A percentile compares a stretch with the other conserved stretches of the same genome.
Conservation (phyloP, 768 basidiomycete species). For the Pholiota microspora region DNA sequence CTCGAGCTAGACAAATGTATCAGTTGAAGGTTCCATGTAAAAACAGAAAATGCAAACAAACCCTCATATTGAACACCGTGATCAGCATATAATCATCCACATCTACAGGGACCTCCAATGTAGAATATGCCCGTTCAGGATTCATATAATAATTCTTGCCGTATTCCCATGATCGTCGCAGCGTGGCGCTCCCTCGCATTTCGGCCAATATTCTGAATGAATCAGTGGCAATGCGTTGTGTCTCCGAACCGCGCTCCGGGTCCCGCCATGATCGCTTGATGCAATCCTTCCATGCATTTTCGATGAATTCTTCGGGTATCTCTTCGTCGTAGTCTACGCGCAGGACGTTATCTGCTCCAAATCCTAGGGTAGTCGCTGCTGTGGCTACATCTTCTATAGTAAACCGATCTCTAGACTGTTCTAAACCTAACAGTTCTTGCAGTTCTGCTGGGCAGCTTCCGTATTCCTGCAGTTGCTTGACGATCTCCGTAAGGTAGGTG, state of each 20-base stretch:
- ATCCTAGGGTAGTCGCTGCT: conserved; percentile 57
- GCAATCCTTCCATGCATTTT: conserved; percentile 66
- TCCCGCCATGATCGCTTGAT: conserved; percentile 57
- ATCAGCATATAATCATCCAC: conserved; percentile 78
- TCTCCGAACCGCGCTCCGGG: conserved; percentile 41
- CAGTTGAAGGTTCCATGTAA: background rate
- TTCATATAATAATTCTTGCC: conserved; percentile 60
- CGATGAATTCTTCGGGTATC: conserved; percentile 67
- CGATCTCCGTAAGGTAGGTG: conserved; percentile 50
- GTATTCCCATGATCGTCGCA: conserved; percentile 52
- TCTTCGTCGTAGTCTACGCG: conserved; percentile 70
- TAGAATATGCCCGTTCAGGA: conserved; percentile 67
- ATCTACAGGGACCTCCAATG: conserved; percentile 67
- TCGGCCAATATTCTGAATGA: conserved; percentile 72
- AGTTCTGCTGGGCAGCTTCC: conserved; percentile 47
- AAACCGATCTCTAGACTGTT: conserved; percentile 65
- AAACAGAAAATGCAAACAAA: conserved; percentile 22
- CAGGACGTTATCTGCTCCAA: conserved; percentile 58
- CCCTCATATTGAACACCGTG: conserved; percentile 70
- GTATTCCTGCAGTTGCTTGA: conserved; percentile 46
- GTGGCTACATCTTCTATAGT: conserved; percentile 50
- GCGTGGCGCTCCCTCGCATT: conserved; percentile 45
- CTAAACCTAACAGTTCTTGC: conserved; percentile 56
- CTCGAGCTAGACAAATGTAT: conserved; percentile 47
- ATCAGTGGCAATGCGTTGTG: conserved; percentile 57